Evolutionary conservation across 2,329 filamentous ascomycete species (phyloP).

Genomic region (Colletotrichum sp.): DNA sequence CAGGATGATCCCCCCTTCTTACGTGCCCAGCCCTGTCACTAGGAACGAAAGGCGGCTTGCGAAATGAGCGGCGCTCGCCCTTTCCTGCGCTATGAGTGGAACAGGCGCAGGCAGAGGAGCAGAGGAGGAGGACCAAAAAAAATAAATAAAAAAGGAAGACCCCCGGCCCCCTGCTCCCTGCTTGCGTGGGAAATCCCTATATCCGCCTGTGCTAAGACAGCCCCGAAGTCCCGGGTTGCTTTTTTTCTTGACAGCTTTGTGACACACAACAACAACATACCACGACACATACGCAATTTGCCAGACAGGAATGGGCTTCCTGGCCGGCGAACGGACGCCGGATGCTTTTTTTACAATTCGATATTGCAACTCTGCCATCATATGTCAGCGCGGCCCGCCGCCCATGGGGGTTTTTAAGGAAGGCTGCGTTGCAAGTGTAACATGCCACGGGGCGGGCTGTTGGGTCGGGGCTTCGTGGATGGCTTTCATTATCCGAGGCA

Average conservation of each 20-base stretch:
- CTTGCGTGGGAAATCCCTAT: neutral
- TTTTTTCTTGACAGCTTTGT: constrained; percentile 1
- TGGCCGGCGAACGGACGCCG: neutral
- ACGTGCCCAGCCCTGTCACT: neutral
- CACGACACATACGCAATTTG: neutral
- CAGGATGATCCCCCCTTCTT: neutral
- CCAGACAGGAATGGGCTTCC: neutral
- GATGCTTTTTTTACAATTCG: neutral
- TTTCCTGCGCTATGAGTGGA: neutral
- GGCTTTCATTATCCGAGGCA: neutral
- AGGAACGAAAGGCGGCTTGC: neutral
- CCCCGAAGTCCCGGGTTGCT: constrained; percentile 2
- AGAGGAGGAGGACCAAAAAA: neutral
- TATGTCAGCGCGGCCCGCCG: neutral
- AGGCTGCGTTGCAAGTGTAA: neutral
- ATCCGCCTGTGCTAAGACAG: neutral
- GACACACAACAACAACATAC: neutral
- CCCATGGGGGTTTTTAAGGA: neutral
- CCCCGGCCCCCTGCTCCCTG: neutral
- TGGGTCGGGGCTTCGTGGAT: neutral
- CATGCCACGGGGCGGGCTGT: neutral
- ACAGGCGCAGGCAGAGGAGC: neutral
- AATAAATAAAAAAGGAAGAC: neutral
- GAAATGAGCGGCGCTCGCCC: neutral
- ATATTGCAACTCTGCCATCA: neutral